Percentiles rank a stretch among this genome's conserved stretches.
Conservation (phyloP, 306 rosid genomes). For the Crataegus laevigata region DNA sequence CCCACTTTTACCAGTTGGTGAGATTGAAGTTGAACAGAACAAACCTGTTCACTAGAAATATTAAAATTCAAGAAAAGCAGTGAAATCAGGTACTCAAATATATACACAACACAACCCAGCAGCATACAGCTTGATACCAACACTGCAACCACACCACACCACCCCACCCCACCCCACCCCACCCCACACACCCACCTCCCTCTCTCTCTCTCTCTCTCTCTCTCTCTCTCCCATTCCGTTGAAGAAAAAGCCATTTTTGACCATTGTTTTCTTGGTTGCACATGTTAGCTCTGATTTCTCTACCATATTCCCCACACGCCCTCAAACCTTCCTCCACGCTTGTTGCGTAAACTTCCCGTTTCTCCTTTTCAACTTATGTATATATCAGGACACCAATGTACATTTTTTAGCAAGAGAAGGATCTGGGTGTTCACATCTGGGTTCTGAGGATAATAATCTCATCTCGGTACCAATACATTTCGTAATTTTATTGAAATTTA, state of each 20-base stretch:
- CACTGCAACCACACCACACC: slow-evolving; percentile 37
- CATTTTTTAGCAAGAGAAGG: slow-evolving; percentile 18
- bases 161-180: not conserved
- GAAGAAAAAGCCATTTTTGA: slow-evolving; percentile 27
- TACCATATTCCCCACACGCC: slow-evolving; percentile 16
- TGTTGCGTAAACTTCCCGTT: slow-evolving; percentile 4
- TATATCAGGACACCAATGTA: not conserved
- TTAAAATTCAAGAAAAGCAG: slow-evolving; percentile 13
- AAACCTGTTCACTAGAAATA: slow-evolving; percentile 12
- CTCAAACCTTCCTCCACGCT: slow-evolving; percentile 22
- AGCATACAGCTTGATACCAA: slow-evolving; percentile 30
- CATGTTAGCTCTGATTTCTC: slow-evolving; percentile 26
- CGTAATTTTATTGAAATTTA: slow-evolving; percentile 14
- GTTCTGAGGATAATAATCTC: slow-evolving; percentile 19
- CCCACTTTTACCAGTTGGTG: too few relatives aligned
- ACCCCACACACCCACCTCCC: slow-evolving; percentile 11
- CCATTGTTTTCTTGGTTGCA: slow-evolving; percentile 21
- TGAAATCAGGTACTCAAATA: slow-evolving; percentile 28
- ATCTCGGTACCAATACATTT: slow-evolving; percentile 19
- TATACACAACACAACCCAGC: slow-evolving; percentile 14
- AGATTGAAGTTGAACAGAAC: not conserved
- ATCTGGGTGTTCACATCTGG: slow-evolving; percentile 34
- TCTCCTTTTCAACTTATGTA: not conserved
- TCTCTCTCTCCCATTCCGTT: not conserved
- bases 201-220: not conserved